Evolutionary conservation across 2,329 filamentous ascomycete genomes (phyloP).

Genomic region (Fusarium stilboides): DNA sequence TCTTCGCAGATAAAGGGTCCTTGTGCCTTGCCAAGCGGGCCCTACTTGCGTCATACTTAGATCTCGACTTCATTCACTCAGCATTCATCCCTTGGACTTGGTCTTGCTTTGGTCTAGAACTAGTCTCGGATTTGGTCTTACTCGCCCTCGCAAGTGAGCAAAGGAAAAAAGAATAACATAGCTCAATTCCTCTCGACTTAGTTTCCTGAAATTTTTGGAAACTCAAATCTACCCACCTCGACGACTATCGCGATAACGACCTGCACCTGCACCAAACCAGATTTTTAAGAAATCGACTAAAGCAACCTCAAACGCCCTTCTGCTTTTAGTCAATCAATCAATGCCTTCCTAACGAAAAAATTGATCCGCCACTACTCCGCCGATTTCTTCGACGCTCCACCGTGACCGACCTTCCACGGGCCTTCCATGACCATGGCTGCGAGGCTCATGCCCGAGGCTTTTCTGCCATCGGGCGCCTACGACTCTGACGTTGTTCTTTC

Average conservation of each 20-base stretch:
- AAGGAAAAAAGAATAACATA: slow-evolving; percentile 13
- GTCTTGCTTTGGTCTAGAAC: background rate
- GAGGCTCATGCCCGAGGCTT: slow-evolving; percentile 48
- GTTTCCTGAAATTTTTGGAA: background rate
- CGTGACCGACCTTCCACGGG: slow-evolving; percentile 22
- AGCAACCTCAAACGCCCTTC: slow-evolving; percentile 12
- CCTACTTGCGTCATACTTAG: slow-evolving; percentile 49
- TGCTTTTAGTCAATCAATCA: slow-evolving; percentile 16
- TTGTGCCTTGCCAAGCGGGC: slow-evolving; percentile 47
- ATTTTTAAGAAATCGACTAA: slow-evolving; percentile 25
- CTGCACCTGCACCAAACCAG: slow-evolving; percentile 1
- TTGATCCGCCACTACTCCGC: slow-evolving; percentile 28
- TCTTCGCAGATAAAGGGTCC: slow-evolving; percentile 42
- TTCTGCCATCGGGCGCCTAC: slow-evolving; percentile 50
- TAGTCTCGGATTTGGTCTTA: slow-evolving; percentile 26
- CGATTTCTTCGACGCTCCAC: slow-evolving; percentile 39
- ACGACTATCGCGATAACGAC: slow-evolving; percentile 20
- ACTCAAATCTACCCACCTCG: background rate
- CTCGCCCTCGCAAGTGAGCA: slow-evolving; percentile 17
- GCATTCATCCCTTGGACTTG: slow-evolving; percentile 27
- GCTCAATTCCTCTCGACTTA: slow-evolving; percentile 3
- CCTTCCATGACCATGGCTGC: slow-evolving; percentile 46
- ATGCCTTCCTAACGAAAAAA: slow-evolving; percentile 43
- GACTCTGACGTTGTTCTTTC: slow-evolving; percentile 42
- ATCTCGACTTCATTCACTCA: slow-evolving; percentile 30